Conservation (phyloP, 495 filamentous ascomycete species). For the Apiosordaria backusii region DNA sequence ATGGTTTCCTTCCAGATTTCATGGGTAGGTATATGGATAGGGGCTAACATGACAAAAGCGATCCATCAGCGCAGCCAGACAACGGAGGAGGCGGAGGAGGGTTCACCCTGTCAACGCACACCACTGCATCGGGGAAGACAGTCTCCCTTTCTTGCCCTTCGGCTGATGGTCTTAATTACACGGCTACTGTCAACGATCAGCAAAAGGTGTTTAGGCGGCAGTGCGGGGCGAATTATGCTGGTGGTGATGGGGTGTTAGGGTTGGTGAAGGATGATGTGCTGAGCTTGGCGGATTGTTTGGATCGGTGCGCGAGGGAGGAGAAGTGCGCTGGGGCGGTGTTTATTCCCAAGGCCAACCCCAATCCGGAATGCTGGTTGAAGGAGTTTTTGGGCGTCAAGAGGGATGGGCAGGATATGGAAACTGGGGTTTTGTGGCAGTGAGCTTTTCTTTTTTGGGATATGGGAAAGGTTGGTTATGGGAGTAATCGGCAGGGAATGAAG, state of each 20-base stretch:
- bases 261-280: background rate
- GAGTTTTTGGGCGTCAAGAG: slow-evolving; percentile 16
- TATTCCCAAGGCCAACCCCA: background rate
- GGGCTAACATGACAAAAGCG: background rate
- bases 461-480: background rate
- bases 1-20: background rate
- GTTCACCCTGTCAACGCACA: background rate
- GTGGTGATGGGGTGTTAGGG: slow-evolving; percentile 20
- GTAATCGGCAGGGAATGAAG: background rate
- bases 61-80: background rate
- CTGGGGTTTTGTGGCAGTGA: slow-evolving; percentile 19
- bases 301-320: slow-evolving; percentile 16
- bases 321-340: slow-evolving; percentile 23
- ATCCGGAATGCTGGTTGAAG: slow-evolving; percentile 25
- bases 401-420: slow-evolving; percentile 1
- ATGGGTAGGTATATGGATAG: background rate
- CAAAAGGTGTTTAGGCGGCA: slow-evolving; percentile 14
- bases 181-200: background rate
- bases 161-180: slow-evolving; percentile 19
- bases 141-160: slow-evolving; percentile 16
- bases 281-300: slow-evolving; percentile 18
- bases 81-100: slow-evolving; percentile 1
- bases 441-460: background rate
- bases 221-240: slow-evolving; percentile 18
- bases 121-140: background rate